These are phyloP conservation scores for Fusarium dlaminii DNA, from an alignment of 2,329 filamentous ascomycete genomes.

Conservation along the genomic window DNA sequence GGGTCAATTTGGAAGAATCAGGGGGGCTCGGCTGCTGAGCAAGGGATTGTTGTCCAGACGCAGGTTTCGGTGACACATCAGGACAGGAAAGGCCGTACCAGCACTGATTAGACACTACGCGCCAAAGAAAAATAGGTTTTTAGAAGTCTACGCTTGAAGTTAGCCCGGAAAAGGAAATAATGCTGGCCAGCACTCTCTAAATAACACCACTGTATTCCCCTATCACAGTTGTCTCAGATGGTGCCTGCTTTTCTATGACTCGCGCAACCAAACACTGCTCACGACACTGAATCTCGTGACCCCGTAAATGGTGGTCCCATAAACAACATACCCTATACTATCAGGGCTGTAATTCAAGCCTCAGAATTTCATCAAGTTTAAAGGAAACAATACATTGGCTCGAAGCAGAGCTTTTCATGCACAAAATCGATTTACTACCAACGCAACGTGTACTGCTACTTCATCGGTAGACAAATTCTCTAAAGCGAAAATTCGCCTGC, in stretches of 20 bases:
- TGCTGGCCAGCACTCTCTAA: no score
- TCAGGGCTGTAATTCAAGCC: neutral
- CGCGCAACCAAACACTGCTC: accelerated
- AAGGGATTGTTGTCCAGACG: neutral
- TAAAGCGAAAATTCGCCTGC: accelerated
- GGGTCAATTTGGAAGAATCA: neutral
- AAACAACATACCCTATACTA: neutral
- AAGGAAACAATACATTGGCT: accelerated
- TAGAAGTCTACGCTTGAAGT: neutral
- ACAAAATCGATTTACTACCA: neutral
- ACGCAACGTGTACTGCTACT: accelerated
- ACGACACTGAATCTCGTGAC: accelerated
- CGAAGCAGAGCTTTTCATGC: accelerated
- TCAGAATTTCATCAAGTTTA: neutral
- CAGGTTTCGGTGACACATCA: conserved; percentile 1
- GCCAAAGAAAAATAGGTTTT: accelerated
- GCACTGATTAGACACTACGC: neutral
- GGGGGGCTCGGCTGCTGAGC: neutral
- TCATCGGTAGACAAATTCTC: accelerated
- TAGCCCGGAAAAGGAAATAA: accelerated
- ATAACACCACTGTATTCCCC: accelerated
- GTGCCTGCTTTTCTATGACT: neutral
- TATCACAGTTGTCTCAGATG: accelerated
- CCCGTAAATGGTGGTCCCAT: accelerated
- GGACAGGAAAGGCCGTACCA: neutral